Percentiles rank a stretch among this genome's conserved stretches.
These are phyloP conservation scores for Pholiota molesta DNA, from an alignment of 768 basidiomycete genomes.

Conservation along the genomic window DNA sequence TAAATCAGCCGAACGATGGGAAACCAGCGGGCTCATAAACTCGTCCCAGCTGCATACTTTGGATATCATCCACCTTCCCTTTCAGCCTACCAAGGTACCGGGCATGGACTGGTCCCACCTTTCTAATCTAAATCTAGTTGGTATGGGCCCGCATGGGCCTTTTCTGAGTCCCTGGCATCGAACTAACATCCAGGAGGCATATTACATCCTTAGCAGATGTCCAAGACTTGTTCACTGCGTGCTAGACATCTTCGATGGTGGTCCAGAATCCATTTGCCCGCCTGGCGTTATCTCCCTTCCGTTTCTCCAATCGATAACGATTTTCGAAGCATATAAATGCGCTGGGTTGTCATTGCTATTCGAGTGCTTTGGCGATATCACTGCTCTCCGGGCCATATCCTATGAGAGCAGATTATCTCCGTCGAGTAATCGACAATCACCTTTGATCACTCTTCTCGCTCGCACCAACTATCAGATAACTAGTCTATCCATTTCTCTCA, in stretches of 20 bases:
- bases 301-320: constrained; percentile 10
- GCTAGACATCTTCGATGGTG: constrained; percentile 16
- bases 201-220: background rate
- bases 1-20: too few relatives aligned
- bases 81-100: background rate
- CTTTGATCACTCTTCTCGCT: constrained; percentile 16
- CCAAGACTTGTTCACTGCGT: constrained; percentile 9
- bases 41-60: constrained; percentile 10
- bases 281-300: constrained; percentile 12
- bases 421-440: constrained; percentile 9
- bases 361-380: too few relatives aligned
- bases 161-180: too few relatives aligned
- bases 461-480: constrained; percentile 8
- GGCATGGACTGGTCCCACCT: constrained; percentile 8
- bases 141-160: background rate
- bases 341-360: constrained; percentile 5
- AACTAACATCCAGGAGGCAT: too few relatives aligned
- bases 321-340: constrained; percentile 12
- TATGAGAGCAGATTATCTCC: too few relatives aligned
- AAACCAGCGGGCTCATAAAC: constrained; percentile 11
- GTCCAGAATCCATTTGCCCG: background rate
- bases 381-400: too few relatives aligned
- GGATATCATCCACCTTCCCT: constrained; percentile 14
- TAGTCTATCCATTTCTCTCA: constrained; percentile 12
- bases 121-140: constrained; percentile 12